Evolutionary conservation across 345 rosid species (phyloP), one percentile per base, ranked within the genome.

Genomic region (Brassica cretica): DNA sequence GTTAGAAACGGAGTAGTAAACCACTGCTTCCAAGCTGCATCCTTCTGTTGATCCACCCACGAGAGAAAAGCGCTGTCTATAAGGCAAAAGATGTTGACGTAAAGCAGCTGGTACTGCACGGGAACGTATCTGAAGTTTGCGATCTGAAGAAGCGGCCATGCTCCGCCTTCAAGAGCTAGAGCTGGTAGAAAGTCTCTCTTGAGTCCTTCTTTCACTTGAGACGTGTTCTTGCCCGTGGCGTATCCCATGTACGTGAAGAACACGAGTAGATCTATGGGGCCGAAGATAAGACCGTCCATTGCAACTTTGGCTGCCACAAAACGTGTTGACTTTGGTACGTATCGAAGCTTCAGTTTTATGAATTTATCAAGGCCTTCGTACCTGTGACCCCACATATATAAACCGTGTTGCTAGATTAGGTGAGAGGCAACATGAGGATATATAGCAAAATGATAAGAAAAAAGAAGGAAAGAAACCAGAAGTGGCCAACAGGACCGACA

Each of bases 111-210:
- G 86, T 95, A 90, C 71, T 87, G 87, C 71, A 92, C 97, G 0
- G 94, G 98, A 56, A 92, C 79, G 32, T 89, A 91, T 32, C 93
- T 87, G 84, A 92, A 95, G 85, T 93, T 95, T 1, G 89, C 96
- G 46, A 91, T 75, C 85, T 95, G 97, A 77, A 91, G 86, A 5
- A 92, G 80, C 0, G 98, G 98, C 97, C 99, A 92, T 63, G 87
- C 76, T 25, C 94, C 90, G 4, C 97, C 98, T 78, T 92, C 99
- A 65, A 92, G 75, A 66, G 88, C 78, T 85, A 95, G 71, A 66
- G 99, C 95, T 0, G 98, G 99, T n/a, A 91, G 84, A 78, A 95
- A 92, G 82, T 95, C 99, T 68, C 99, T 91, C 88, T 88, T 91
- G 82, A 95, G 15, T 24, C 85, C 93, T 87, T 91, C 94, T 84